phyloP scores from a whole-genome alignment of 2,329 filamentous ascomycete genomes.

The Ceratocystis papillata region DNA sequence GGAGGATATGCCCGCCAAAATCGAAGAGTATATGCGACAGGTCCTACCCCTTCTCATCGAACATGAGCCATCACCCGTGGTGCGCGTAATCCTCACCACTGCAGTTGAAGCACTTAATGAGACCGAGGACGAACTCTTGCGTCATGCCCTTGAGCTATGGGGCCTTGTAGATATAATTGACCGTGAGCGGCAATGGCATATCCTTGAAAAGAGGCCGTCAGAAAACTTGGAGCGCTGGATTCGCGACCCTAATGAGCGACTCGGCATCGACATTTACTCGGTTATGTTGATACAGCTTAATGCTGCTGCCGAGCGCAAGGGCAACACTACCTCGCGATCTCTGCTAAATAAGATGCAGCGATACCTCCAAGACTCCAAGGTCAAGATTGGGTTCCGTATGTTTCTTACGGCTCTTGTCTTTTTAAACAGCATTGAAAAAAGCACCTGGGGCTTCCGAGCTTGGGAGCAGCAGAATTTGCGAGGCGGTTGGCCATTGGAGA shows the following conservation, averaged over 20 bases:
- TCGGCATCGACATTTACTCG: conserved; percentile 47
- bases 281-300: conserved; percentile 55
- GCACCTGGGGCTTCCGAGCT: conserved; percentile 57
- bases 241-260: conserved; percentile 39
- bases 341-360: conserved; percentile 52
- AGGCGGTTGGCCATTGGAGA: conserved; percentile 50
- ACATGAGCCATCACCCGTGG: conserved; percentile 49
- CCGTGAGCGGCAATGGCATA: conserved; percentile 51
- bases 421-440: conserved; percentile 56
- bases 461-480: conserved; percentile 54
- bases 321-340: conserved; percentile 46
- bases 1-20: conserved; percentile 48
- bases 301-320: conserved; percentile 53
- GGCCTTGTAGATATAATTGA: conserved; percentile 55
- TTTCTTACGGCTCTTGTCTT: conserved; percentile 53
- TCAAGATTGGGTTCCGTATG: conserved; percentile 48
- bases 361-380: conserved; percentile 50
- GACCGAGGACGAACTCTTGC: conserved; percentile 44
- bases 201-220: conserved; percentile 39
- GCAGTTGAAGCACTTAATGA: conserved; percentile 38
- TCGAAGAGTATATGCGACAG: conserved; percentile 51
- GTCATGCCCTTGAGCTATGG: conserved; percentile 53
- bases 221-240: conserved; percentile 38
- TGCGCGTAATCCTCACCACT: conserved; percentile 48
- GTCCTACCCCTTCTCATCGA: conserved; percentile 48